Conservation (phyloP, 1,139 yeast genomes). For the Taphrina flavorubra region DNA sequence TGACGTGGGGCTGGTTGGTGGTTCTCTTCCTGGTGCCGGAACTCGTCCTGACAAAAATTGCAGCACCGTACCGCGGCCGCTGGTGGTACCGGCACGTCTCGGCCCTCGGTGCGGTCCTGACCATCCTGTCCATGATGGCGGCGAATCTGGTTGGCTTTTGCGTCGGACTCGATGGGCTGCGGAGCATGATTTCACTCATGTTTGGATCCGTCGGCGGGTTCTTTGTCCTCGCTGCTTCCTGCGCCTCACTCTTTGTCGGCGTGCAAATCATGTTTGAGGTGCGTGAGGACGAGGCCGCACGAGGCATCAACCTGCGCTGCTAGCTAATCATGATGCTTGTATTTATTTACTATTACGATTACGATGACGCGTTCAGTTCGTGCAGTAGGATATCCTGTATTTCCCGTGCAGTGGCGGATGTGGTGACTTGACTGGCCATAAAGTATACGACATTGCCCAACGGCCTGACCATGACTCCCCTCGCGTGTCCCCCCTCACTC, state of each 20-base stretch:
- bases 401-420: constrained; percentile 7
- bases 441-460: constrained; percentile 41
- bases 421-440: constrained; percentile 38
- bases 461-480: constrained; percentile 39
- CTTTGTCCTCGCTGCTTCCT: constrained; percentile 67
- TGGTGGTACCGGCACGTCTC: constrained; percentile 79
- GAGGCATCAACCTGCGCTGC: constrained; percentile 40
- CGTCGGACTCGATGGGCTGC: constrained; percentile 84
- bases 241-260: constrained; percentile 75
- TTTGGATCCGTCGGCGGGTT: constrained; percentile 72
- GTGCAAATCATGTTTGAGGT: constrained; percentile 94
- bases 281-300: constrained; percentile 68
- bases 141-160: constrained; percentile 96
- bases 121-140: constrained; percentile 98
- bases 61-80: constrained; percentile 50
- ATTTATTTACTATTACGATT: not conserved
- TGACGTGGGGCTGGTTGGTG: constrained; percentile 95
- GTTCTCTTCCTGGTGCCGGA: constrained; percentile 92
- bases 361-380: not conserved
- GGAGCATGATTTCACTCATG: constrained; percentile 69
- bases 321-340: no score
- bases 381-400: constrained; percentile 4
- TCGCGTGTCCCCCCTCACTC: not conserved
- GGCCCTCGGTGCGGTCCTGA: constrained; percentile 83
- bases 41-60: constrained; percentile 61